A percentile compares a stretch with the other conserved stretches of the same genome.
These are phyloP conservation scores for Penicillium sp. DNA, from an alignment of 2,329 filamentous ascomycete species.

Conservation along the genomic window DNA sequence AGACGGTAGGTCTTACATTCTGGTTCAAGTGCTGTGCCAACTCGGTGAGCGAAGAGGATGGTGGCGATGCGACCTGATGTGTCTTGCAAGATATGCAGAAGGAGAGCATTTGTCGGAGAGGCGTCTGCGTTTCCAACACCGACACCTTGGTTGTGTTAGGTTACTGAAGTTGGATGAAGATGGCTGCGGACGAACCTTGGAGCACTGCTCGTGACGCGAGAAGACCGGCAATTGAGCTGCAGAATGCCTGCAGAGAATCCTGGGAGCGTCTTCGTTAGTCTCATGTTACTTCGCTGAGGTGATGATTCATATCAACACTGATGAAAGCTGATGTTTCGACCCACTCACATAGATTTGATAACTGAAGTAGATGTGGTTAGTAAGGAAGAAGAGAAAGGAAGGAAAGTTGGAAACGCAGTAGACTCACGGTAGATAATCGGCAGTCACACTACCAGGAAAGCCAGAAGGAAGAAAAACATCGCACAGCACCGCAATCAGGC, in stretches of 20 bases:
- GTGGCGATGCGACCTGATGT: constrained; percentile 80
- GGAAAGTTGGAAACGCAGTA: background rate
- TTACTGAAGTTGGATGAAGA: background rate
- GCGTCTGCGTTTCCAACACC: constrained; percentile 81
- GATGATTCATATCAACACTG: background rate
- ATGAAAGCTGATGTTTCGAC: background rate
- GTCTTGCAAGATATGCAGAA: constrained; percentile 83
- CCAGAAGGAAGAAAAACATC: constrained; percentile 84
- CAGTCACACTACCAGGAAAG: constrained; percentile 84
- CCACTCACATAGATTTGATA: constrained; percentile 69
- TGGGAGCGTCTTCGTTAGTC: constrained; percentile 14
- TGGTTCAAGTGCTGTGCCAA: constrained; percentile 81
- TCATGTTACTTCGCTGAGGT: background rate
- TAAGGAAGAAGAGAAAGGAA: background rate
- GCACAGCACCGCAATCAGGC: constrained; percentile 51
- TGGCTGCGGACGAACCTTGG: constrained; percentile 57
- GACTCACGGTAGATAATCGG: constrained; percentile 76
- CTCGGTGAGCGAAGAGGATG: constrained; percentile 80
- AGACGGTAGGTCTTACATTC: constrained; percentile 91
- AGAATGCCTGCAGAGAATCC: constrained; percentile 48
- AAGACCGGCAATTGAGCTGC: constrained; percentile 54
- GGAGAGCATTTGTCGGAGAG: constrained; percentile 77
- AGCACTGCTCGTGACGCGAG: constrained; percentile 82
- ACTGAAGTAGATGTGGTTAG: constrained; percentile 43
- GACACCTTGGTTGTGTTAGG: constrained; percentile 54